Conservation (phyloP, 2,329 filamentous ascomycete species). For the Camptophora hylomeconis region DNA sequence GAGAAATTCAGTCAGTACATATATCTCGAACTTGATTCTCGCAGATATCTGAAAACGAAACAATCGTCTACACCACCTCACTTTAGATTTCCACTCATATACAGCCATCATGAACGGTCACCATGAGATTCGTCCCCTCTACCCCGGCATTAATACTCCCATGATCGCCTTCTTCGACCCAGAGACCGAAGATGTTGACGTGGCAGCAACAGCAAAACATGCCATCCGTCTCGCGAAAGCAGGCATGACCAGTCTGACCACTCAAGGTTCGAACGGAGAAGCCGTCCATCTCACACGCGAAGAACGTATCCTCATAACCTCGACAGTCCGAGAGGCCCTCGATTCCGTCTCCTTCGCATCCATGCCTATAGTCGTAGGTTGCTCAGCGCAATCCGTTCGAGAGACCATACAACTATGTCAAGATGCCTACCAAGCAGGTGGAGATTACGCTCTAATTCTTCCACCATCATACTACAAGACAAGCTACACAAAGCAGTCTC, state of each 20-base stretch:
- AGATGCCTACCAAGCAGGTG: constrained; percentile 56
- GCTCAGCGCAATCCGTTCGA: constrained; percentile 58
- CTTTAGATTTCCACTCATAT: too few relatives aligned
- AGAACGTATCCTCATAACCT: constrained; percentile 57
- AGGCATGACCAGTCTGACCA: constrained; percentile 61
- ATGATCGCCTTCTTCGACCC: constrained; percentile 61
- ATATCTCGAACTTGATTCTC: too few relatives aligned
- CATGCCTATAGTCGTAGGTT: constrained; percentile 62
- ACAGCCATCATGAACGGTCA: too few relatives aligned
- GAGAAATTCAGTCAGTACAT: too few relatives aligned
- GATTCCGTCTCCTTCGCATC: constrained; percentile 51
- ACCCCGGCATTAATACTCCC: constrained; percentile 54
- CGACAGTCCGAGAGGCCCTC: constrained; percentile 55
- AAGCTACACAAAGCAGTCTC: constrained; percentile 47
- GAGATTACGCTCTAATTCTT: constrained; percentile 62
- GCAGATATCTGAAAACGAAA: too few relatives aligned
- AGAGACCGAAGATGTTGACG: constrained; percentile 52
- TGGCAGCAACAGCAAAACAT: constrained; percentile 42
- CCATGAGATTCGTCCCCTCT: too few relatives aligned
- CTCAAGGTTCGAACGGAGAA: constrained; percentile 72
- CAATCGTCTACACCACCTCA: too few relatives aligned
- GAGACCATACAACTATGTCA: constrained; percentile 58
- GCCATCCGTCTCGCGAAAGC: constrained; percentile 58
- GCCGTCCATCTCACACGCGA: constrained; percentile 62
- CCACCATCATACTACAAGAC: constrained; percentile 64